Evolutionary conservation across 331 rosid genomes (phyloP).

Genomic region (Pyracantha coccinea): DNA sequence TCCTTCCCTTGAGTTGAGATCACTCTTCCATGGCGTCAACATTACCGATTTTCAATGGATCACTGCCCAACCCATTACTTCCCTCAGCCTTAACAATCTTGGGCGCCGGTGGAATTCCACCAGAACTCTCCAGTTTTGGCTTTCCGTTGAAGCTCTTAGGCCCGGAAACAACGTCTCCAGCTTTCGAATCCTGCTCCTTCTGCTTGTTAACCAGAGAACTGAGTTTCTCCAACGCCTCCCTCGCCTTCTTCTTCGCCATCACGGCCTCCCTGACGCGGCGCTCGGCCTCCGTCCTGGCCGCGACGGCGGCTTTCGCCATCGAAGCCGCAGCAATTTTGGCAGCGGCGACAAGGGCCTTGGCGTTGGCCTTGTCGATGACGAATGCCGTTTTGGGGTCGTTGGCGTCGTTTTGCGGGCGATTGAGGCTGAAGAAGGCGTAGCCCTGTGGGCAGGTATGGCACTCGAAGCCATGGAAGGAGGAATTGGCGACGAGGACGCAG

Average conservation of each 20-base stretch:
- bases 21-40: neutral
- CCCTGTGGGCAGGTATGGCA: slow-evolving; percentile 29
- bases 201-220: slow-evolving; percentile 13
- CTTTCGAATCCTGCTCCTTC: neutral
- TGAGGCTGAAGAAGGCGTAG: slow-evolving; percentile 30
- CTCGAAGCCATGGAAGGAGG: slow-evolving; percentile 14
- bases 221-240: slow-evolving; percentile 39
- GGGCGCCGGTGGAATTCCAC: neutral
- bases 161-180: neutral
- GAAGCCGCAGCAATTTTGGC: slow-evolving; percentile 38
- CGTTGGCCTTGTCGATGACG: slow-evolving; percentile 9
- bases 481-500: slow-evolving; percentile 21
- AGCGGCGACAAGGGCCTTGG: slow-evolving; percentile 39
- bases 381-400: neutral
- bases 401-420: neutral
- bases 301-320: slow-evolving; percentile 31
- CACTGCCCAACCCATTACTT: neutral
- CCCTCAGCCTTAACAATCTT: neutral
- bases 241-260: slow-evolving; percentile 46
- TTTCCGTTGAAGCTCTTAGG: neutral
- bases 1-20: neutral
- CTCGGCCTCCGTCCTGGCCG: slow-evolving; percentile 39
- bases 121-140: neutral
- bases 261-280: slow-evolving; percentile 37
- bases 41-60: neutral